phyloP scores from a whole-genome alignment of 1,284 basidiomycete genomes.

The Trametes versicolor region DNA sequence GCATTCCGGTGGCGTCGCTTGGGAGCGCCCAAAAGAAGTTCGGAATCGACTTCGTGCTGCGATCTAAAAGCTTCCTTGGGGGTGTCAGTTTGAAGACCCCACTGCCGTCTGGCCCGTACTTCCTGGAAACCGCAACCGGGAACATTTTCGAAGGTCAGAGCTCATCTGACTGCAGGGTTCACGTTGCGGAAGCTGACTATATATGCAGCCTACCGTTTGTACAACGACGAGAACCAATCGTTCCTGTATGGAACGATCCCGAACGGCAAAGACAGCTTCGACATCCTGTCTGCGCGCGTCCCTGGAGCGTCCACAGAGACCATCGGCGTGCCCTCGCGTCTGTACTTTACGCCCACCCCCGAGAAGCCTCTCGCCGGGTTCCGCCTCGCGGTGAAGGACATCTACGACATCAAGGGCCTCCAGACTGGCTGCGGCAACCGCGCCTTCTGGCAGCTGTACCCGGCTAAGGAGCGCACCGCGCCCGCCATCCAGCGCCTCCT shows the following conservation, averaged over 20 bases:
- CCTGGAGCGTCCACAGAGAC: constrained; percentile 42
- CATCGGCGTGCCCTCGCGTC: constrained; percentile 44
- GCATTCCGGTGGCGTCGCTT: constrained; percentile 24
- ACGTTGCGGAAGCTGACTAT: neutral
- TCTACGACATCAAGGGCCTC: constrained; percentile 44
- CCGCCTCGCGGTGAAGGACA: constrained; percentile 47
- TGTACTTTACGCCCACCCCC: constrained; percentile 44
- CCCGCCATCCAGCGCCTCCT: constrained; percentile 57
- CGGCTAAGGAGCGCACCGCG: constrained; percentile 48
- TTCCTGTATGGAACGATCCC: constrained; percentile 45
- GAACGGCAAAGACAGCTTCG: constrained; percentile 38
- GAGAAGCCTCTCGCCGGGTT: constrained; percentile 44
- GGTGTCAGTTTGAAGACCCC: constrained; percentile 28
- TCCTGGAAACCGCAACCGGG: constrained; percentile 39
- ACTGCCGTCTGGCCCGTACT: constrained; percentile 43
- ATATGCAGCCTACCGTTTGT: constrained; percentile 39
- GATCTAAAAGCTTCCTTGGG: constrained; percentile 29
- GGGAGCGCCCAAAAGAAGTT: constrained; percentile 24
- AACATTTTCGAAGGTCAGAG: constrained; percentile 41
- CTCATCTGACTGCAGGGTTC: too few relatives aligned
- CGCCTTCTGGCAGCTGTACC: constrained; percentile 44
- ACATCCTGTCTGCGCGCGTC: constrained; percentile 39
- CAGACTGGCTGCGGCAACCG: constrained; percentile 47
- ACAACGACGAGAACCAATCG: constrained; percentile 44
- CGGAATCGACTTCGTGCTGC: constrained; percentile 35